Conservation (phyloP, 2,329 filamentous ascomycete genomes). For the Lachnellula arida region DNA sequence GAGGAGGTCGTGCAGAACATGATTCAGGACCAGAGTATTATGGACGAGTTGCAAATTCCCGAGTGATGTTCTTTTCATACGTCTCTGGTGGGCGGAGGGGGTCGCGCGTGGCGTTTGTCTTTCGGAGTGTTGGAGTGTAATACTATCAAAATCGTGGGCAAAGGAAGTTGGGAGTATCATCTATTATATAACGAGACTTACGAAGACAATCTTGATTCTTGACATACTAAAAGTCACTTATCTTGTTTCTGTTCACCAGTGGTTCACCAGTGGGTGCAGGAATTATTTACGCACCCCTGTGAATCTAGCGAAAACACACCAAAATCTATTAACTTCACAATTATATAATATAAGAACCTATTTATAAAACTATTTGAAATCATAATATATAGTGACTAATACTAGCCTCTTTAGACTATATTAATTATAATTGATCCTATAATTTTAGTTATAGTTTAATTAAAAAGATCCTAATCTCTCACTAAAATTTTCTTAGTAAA, state of each 20-base stretch:
- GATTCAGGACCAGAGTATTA: slow-evolving; percentile 29
- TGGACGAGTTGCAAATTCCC: slow-evolving; percentile 30
- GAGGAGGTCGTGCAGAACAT: slow-evolving; percentile 30
- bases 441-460: background rate
- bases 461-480: background rate
- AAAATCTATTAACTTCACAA: background rate
- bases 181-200: background rate
- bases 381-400: background rate
- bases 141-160: background rate
- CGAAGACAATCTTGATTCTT: background rate
- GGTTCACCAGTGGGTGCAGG: background rate
- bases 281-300: background rate
- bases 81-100: background rate
- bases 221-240: background rate
- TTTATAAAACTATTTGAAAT: background rate
- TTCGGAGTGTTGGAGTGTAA: background rate
- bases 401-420: background rate
- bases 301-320: background rate
- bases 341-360: background rate
- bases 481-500: background rate
- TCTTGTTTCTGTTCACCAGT: no score
- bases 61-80: slow-evolving; percentile 1
- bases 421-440: background rate
- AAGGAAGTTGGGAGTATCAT: background rate
- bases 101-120: background rate